Conservation (phyloP, 1,284 basidiomycete genomes). For the Marasmius fiardii region DNA sequence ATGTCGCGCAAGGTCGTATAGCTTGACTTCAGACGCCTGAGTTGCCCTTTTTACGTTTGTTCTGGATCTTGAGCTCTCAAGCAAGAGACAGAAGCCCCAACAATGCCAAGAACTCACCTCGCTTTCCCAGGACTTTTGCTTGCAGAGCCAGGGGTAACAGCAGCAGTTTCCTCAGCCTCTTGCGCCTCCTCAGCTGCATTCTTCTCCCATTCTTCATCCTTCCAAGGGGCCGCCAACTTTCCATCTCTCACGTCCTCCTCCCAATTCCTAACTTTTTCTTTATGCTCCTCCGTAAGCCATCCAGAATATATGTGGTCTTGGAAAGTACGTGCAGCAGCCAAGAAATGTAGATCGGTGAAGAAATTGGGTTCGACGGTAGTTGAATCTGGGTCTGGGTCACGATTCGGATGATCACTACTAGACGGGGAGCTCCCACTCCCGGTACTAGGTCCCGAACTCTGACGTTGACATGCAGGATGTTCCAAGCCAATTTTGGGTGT, state of each 20-base stretch:
- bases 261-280: conserved; percentile 39
- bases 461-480: conserved; percentile 33
- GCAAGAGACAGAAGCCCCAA: background rate
- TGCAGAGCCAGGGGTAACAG: background rate
- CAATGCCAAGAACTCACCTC: conserved; percentile 19
- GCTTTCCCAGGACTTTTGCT: conserved; percentile 15
- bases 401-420: background rate
- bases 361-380: conserved; percentile 34
- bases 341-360: conserved; percentile 52
- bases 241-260: conserved; percentile 39
- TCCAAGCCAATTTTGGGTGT: conserved; percentile 30
- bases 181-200: conserved; percentile 20
- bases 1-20: conserved; percentile 40
- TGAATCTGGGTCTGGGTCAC: conserved; percentile 3
- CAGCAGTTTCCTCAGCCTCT: conserved; percentile 14
- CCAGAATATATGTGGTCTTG: conserved; percentile 57
- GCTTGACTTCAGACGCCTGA: conserved; percentile 37
- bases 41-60: conserved; percentile 17
- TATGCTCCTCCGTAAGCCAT: conserved; percentile 45
- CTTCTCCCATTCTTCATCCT: conserved; percentile 56
- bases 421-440: too few relatives aligned
- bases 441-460: too few relatives aligned
- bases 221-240: conserved; percentile 51
- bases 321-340: conserved; percentile 52
- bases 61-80: background rate